Percentiles rank a stretch among this genome's conserved stretches.
phyloP scores from a whole-genome alignment of 495 filamentous ascomycete genomes.

The Aspergillus heteromorphus region DNA sequence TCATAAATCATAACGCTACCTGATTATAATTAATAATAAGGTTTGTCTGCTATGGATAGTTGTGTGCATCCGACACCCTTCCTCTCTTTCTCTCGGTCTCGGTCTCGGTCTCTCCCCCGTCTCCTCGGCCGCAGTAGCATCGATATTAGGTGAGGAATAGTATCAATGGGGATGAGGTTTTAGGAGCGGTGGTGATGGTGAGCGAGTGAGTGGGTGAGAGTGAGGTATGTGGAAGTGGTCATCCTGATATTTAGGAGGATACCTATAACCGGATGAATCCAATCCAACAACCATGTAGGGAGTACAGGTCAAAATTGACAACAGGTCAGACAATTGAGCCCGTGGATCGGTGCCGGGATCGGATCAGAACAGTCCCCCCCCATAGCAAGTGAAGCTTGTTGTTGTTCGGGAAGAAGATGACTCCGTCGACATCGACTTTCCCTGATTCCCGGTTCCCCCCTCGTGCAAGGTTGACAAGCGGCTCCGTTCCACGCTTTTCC shows the following conservation, averaged over 20 bases:
- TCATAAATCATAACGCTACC: slow-evolving; percentile 23
- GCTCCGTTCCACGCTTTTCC: not conserved
- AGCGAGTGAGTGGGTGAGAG: not conserved
- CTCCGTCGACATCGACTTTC: not conserved
- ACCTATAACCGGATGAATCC: not conserved
- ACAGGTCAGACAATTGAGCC: not conserved
- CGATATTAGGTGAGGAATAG: not conserved
- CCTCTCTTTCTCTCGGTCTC: not conserved
- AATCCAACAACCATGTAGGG: not conserved
- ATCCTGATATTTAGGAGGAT: no score
- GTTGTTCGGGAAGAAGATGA: not conserved
- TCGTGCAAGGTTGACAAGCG: not conserved
- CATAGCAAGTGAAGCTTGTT: slow-evolving; percentile 4
- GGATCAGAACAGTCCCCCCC: not conserved
- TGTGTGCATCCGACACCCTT: not conserved
- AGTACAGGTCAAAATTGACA: not conserved
- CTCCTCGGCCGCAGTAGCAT: not conserved
- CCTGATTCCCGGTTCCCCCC: not conserved
- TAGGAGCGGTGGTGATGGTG: not conserved
- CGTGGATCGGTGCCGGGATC: not conserved
- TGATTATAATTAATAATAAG: slow-evolving; percentile 19
- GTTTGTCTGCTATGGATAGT: not conserved
- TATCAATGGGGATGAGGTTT: no score
- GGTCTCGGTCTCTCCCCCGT: not conserved
- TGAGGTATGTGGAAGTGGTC: no score